These are phyloP conservation scores for Pyrenophora seminiperda DNA, from an alignment of 2,329 filamentous ascomycete species.

Conservation along the genomic window DNA sequence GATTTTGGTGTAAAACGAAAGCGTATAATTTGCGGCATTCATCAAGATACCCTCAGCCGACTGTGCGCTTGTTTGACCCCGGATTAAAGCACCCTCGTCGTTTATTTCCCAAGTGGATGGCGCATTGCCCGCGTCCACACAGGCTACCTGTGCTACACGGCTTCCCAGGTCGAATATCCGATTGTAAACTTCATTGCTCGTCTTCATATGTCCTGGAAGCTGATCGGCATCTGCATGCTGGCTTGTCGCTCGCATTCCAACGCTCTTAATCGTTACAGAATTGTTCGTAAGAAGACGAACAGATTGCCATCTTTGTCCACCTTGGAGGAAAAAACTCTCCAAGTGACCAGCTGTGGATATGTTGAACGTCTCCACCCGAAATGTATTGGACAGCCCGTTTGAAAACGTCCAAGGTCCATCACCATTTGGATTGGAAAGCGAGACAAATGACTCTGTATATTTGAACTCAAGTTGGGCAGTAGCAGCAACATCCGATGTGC, in stretches of 20 bases:
- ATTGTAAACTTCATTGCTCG: conserved; percentile 34
- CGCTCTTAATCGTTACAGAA: conserved; percentile 35
- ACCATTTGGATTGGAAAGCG: conserved; percentile 1
- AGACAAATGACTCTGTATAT: background rate
- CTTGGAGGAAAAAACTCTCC: conserved; percentile 48
- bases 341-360: conserved; percentile 37
- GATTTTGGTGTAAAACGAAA: conserved; percentile 1
- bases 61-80: conserved; percentile 38
- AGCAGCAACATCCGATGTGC: background rate
- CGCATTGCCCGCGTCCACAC: conserved; percentile 47
- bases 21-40: background rate
- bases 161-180: conserved; percentile 50
- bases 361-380: conserved; percentile 35
- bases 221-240: background rate
- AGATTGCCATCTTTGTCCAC: conserved; percentile 51
- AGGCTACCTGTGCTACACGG: conserved; percentile 41
- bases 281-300: conserved; percentile 45
- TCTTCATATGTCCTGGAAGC: background rate
- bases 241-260: conserved; percentile 42
- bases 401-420: conserved; percentile 28
- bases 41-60: background rate
- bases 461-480: conserved; percentile 2
- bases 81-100: conserved; percentile 43
- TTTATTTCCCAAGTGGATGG: conserved; percentile 40
- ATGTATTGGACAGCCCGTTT: conserved; percentile 17